These are phyloP conservation scores for Cyberlindnera meyerae DNA, from an alignment of 805 yeast genomes.

Conservation along the genomic window DNA sequence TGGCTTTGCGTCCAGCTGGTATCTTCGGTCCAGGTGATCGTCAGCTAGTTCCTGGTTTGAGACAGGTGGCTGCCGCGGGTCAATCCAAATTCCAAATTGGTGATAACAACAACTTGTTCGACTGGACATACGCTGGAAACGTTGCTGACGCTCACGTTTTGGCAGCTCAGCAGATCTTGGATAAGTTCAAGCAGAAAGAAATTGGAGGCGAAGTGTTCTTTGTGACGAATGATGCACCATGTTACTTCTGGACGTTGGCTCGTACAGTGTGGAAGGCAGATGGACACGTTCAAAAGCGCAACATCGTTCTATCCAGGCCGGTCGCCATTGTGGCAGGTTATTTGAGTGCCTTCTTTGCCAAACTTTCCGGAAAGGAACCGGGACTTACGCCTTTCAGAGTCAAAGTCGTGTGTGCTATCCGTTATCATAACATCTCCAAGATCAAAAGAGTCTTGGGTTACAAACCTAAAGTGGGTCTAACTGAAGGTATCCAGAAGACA, in stretches of 20 bases:
- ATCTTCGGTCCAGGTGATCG: constrained; percentile 99
- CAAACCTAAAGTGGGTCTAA: constrained; percentile 70
- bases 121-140: constrained; percentile 97
- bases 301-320: constrained; percentile 64
- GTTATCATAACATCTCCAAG: constrained; percentile 88
- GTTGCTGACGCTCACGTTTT: constrained; percentile 95
- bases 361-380: constrained; percentile 73
- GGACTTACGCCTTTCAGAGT: constrained; percentile 97
- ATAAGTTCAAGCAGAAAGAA: constrained; percentile 33
- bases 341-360: constrained; percentile 69
- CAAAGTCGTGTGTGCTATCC: constrained; percentile 82
- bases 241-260: constrained; percentile 96
- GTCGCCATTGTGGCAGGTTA: constrained; percentile 82
- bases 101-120: constrained; percentile 88
- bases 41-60: constrained; percentile 89
- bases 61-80: constrained; percentile 75
- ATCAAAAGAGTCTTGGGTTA: constrained; percentile 79
- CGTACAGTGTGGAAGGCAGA: constrained; percentile 97
- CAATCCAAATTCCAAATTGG: constrained; percentile 94
- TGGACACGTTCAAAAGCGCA: constrained; percentile 70
- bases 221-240: constrained; percentile 89
- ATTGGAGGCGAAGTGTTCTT: constrained; percentile 88
- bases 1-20: constrained; percentile 94
- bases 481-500: constrained; percentile 75
- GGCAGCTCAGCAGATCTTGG: constrained; percentile 74